Evolutionary conservation across 257 asterid genomes (phyloP).

Genomic region (Solanum ahanhuiri): DNA sequence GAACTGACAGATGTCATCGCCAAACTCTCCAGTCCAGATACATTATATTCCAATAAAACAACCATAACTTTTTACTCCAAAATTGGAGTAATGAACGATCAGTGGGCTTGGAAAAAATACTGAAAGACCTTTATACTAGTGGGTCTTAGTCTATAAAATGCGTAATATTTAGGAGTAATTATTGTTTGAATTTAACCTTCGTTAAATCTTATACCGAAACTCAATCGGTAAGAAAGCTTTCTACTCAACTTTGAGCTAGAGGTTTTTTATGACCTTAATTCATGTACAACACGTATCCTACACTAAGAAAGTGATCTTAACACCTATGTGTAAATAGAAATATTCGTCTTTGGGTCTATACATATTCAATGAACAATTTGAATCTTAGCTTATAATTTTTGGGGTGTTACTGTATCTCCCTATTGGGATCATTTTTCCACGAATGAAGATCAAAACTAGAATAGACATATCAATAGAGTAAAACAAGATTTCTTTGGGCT

Average conservation of each 20-base stretch:
- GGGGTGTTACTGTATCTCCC: background rate
- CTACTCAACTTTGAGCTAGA: background rate
- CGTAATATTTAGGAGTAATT: background rate
- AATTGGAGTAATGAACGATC: too few species aligned
- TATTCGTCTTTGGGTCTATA: background rate
- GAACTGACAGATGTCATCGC: background rate
- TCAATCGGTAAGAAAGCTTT: too few species aligned
- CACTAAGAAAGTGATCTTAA: background rate
- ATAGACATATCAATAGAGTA: background rate
- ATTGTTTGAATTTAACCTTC: background rate
- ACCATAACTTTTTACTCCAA: background rate
- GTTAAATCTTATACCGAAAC: background rate
- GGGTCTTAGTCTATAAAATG: background rate
- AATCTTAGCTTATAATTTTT: background rate
- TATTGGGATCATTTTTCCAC: too few species aligned
- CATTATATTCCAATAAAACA: too few species aligned
- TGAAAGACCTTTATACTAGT: background rate
- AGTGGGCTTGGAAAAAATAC: background rate
- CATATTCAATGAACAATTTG: too few species aligned
- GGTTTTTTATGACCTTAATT: background rate
- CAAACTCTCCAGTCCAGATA: background rate
- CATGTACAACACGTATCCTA: background rate
- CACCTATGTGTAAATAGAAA: background rate
- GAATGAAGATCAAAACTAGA: background rate
- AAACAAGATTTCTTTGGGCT: background rate